Base-by-base conservation (phyloP, 2,329 filamentous ascomycete species). In the Nigrograna mackinnonii region DNA sequence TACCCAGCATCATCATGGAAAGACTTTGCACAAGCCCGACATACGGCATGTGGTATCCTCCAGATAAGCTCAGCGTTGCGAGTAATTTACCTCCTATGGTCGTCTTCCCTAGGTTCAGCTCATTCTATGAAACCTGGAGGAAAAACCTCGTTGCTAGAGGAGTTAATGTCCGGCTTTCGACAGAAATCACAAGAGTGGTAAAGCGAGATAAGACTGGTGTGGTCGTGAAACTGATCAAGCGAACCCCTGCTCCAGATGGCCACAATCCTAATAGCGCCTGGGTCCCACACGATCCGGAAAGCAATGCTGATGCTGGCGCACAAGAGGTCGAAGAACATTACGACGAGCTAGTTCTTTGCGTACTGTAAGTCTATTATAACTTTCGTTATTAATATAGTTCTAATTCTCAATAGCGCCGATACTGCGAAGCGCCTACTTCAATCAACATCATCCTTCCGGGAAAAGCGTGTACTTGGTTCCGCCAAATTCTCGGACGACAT, bases 401-500 rank as follows among this genome's bases (percentile, higher is more conserved):
- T 38, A 16, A 38, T 30, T 24, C 9, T 4, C 9, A 13, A 12
- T 44, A 71, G 68, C 16, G 78, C 75, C 6, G 79, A 82, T 40
- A 76, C 78, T 4, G 76, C 78, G 11, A 80, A 84, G 44, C 76
- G 76, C 12, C 73, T 87, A 4, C 75, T 88, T 1, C 76, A 77
- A 33, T 72, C 75, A 4, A 79, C 76, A 2, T 79, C 82, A 19
- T 78, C 71, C 9, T 82, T 79, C 72, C 74, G 78, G 28, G 86
- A 91, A 62, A 80, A 74, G 36, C 76, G 78, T 32, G 80, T 92
- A 7, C 79, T 91, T 0, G 84, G 85, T n/a, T 81, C 83, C 13
- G 86, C 86, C 7, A 82, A 82, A 45, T 84, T 87, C 64, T 82
- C 79, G 56, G 80, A 88, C 70, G 85, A 89, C 60, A 79, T 88